These are phyloP conservation scores for Scleroderma citrinum DNA, from an alignment of 768 basidiomycete species.

Conservation along the genomic window DNA sequence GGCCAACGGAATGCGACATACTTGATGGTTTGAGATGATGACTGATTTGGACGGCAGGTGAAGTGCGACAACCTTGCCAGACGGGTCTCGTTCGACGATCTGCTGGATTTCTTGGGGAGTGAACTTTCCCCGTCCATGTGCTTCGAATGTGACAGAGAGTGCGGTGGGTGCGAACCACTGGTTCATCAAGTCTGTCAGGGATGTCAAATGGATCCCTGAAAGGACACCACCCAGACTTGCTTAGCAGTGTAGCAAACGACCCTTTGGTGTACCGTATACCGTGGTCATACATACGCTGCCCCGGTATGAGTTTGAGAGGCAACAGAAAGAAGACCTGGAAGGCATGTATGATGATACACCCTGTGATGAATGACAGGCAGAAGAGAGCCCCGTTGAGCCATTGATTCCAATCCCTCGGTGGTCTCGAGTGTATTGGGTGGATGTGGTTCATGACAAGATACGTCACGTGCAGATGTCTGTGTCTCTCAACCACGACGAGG, in stretches of 20 bases:
- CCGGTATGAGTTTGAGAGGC: conserved; percentile 62
- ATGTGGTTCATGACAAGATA: conserved; percentile 28
- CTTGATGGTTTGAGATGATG: conserved; percentile 91
- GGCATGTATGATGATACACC: conserved; percentile 61
- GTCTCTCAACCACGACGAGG: background rate
- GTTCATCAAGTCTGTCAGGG: conserved; percentile 59
- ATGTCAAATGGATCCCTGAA: background rate
- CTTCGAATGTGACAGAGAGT: conserved; percentile 69
- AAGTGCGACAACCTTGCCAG: conserved; percentile 54
- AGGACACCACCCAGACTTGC: conserved; percentile 36
- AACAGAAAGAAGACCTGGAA: conserved; percentile 70
- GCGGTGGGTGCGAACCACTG: conserved; percentile 80
- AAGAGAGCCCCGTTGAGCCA: conserved; percentile 46
- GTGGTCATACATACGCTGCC: conserved; percentile 53
- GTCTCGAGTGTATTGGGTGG: conserved; percentile 50
- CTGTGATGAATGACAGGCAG: conserved; percentile 52
- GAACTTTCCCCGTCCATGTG: conserved; percentile 58
- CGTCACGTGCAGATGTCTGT: background rate
- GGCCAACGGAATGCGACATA: conserved; percentile 19
- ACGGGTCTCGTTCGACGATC: conserved; percentile 49
- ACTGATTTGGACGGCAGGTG: conserved; percentile 76
- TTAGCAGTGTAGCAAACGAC: conserved; percentile 67
- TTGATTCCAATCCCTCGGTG: conserved; percentile 48
- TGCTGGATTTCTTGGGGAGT: conserved; percentile 51
- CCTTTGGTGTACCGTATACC: conserved; percentile 81